Evolutionary conservation across 2,329 filamentous ascomycete genomes (phyloP).

Genomic region (Emergomyces africanus): DNA sequence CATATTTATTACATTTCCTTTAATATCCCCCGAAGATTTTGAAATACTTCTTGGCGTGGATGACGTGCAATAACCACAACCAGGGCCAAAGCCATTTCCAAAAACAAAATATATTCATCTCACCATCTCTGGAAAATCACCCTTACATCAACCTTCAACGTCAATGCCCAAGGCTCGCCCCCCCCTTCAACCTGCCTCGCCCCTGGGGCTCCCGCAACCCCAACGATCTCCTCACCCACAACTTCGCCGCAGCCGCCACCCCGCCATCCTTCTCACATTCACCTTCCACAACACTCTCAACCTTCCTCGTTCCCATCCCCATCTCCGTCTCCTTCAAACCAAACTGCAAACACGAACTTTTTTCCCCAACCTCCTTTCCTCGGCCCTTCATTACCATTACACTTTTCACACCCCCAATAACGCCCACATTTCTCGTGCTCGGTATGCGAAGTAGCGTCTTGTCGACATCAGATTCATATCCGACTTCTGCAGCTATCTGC

Average conservation of each 20-base stretch:
- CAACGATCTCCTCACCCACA: slow-evolving; percentile 41
- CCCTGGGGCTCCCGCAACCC: slow-evolving; percentile 35
- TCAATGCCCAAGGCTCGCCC: slow-evolving; percentile 4
- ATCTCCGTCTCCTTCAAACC: neutral
- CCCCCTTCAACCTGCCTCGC: slow-evolving; percentile 21
- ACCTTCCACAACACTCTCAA: slow-evolving; percentile 48
- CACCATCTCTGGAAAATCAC: neutral
- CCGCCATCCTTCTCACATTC: slow-evolving; percentile 36
- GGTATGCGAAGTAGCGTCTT: slow-evolving; percentile 83
- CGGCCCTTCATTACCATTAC: neutral
- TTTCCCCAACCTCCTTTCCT: neutral
- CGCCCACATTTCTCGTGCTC: slow-evolving; percentile 11
- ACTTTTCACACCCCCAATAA: slow-evolving; percentile 23
- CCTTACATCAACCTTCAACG: neutral
- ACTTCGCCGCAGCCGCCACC: slow-evolving; percentile 30
- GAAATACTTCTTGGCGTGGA: neutral
- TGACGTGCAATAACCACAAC: neutral
- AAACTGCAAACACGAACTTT: neutral
- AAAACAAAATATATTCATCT: no score
- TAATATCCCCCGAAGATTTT: neutral
- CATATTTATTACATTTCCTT: neutral
- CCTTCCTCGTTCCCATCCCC: slow-evolving; percentile 33
- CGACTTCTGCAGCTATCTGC: slow-evolving; percentile 55
- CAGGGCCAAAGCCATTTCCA: neutral
- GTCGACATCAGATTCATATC: slow-evolving; percentile 68